phyloP scores from a whole-genome alignment of 768 basidiomycete genomes.

The Exidia glandulosa region DNA sequence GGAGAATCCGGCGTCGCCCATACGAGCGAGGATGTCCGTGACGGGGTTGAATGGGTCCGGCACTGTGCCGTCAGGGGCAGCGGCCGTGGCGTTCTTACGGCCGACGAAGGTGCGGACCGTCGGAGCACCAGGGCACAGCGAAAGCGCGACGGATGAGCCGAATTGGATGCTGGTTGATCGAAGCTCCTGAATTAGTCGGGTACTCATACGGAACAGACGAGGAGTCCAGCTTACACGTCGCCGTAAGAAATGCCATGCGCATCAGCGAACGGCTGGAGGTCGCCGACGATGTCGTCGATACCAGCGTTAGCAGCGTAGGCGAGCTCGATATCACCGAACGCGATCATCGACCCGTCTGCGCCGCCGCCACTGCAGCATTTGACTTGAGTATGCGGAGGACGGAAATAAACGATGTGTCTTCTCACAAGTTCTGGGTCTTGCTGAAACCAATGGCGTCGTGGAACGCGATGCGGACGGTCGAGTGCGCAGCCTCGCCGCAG shows the following conservation, averaged over 20 bases:
- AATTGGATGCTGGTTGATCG: constrained; percentile 12
- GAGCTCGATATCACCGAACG: constrained; percentile 13
- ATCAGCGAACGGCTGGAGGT: constrained; percentile 11
- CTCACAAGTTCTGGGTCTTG: no score
- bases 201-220: neutral
- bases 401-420: no score
- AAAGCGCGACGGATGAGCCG: constrained; percentile 11
- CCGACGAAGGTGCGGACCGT: constrained; percentile 14
- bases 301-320: constrained; percentile 13
- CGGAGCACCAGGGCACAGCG: constrained; percentile 16
- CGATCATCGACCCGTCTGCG: constrained; percentile 16
- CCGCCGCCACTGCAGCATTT: constrained; percentile 15
- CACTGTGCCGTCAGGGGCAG: constrained; percentile 9
- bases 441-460: no score
- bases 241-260: constrained; percentile 12
- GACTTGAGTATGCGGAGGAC: no score
- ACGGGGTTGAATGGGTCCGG: constrained; percentile 17
- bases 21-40: constrained; percentile 19
- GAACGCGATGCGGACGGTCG: no score
- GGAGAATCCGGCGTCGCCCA: constrained; percentile 13
- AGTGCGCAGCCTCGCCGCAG: no score
- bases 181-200: neutral
- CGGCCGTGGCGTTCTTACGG: constrained; percentile 8
- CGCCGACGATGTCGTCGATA: constrained; percentile 14
- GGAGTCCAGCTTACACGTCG: constrained; percentile 4